Conservation (phyloP, 768 basidiomycete species). For the Amanita jacksonii region DNA sequence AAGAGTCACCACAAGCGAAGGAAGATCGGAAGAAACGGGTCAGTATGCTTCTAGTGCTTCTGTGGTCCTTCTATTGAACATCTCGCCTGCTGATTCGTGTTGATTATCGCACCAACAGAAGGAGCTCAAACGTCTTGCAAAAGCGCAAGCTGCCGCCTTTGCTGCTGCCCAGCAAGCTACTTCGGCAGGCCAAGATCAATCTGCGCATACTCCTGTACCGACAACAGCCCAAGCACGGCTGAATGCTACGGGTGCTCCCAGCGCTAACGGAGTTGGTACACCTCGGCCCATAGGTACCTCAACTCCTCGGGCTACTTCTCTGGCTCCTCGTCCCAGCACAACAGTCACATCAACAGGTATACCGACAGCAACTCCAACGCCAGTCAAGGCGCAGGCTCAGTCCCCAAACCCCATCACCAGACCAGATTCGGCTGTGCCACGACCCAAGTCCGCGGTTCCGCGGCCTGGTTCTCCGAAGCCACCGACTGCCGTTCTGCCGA, state of each 20-base stretch:
- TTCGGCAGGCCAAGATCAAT: neutral
- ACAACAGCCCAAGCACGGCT: constrained; percentile 22
- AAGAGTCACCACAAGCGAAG: constrained; percentile 63
- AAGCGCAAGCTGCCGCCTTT: constrained; percentile 28
- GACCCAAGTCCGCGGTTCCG: constrained; percentile 19
- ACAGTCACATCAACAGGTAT: constrained; percentile 3
- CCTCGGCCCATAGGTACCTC: constrained; percentile 15
- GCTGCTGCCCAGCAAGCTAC: constrained; percentile 5
- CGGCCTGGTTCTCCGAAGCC: constrained; percentile 21
- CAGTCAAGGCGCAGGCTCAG: constrained; percentile 12
- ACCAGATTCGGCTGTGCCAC: constrained; percentile 20
- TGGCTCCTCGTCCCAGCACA: constrained; percentile 17
- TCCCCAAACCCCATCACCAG: constrained; percentile 16
- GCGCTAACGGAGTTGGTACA: constrained; percentile 10
- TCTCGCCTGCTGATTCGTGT: constrained; percentile 2
- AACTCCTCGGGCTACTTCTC: constrained; percentile 20
- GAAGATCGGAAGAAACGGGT: constrained; percentile 75
- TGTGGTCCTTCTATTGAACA: constrained; percentile 3
- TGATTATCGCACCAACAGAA: too few relatives aligned
- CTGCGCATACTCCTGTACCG: constrained; percentile 19
- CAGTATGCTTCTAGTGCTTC: constrained; percentile 20
- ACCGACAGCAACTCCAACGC: constrained; percentile 13
- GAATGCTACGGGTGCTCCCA: constrained; percentile 10
- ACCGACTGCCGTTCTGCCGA: constrained; percentile 10
- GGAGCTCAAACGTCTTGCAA: constrained; percentile 62